Evolutionary conservation across 176 grass and related monocot species (phyloP), one percentile per base, ranked within the genome.

Genomic region (Typha latifolia): DNA sequence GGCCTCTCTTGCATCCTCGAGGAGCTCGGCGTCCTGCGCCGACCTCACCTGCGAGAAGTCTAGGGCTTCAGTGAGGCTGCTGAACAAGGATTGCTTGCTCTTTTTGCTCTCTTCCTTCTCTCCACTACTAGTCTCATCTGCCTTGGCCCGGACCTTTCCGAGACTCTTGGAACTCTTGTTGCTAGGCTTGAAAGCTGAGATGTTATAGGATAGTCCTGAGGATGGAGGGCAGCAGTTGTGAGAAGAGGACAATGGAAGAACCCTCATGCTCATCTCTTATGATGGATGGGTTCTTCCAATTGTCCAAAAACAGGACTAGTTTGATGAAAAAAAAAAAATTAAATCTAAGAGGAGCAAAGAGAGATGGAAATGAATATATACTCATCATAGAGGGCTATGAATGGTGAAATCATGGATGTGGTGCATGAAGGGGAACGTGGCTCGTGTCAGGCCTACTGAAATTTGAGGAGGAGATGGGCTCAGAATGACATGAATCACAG

Each of bases 41-140:
- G 94, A 97, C 24, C 94, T 81, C 48, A 97, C 83, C 76, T 92
- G 86, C 12, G 94, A 82, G 78, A 99, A 99, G 72, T 99, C 94
- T 0, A 99, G 77, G 19, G 94, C 94, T 68, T 97, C 89, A 1
- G 88, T 87, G 76, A 99, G 82, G 70, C 65, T 93, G 14, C 67
- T 84, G 14, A 99, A 86, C 57, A 99, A 69, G 57, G 94, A 99
- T 74, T 93, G 94, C 74, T 90, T 86, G 77, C 49, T 76, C 66
- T 84, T 68, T 49, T 66, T 63, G n/a, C n/a, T 62, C 53, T 31
- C 47, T 12, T 51, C 71, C 22, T 51, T 32, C 47, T 51, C 22
- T 15, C n/a, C 50, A 16, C 0, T 49, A 2, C 61, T 32, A 2
- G n/a, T 51, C 68, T 80, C 70, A 1, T 83, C 34, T 31, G 71